A percentile compares a stretch with the other conserved stretches of the same genome.
phyloP scores from a whole-genome alignment of 2,329 filamentous ascomycete species.

The Fusarium anthophilum region DNA sequence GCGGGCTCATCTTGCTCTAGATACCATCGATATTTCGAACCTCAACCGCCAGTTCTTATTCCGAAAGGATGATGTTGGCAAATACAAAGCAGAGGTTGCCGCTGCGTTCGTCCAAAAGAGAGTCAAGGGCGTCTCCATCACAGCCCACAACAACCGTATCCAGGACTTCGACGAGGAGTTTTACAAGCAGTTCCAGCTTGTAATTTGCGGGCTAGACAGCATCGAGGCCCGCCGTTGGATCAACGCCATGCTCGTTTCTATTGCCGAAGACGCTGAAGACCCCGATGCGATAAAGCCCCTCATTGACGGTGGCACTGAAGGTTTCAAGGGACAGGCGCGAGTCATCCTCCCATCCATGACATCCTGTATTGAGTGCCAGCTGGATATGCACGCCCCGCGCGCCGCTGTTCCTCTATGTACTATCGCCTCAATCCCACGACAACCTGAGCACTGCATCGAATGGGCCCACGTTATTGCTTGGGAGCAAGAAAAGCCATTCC shows the following conservation, averaged over 20 bases:
- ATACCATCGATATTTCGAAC: conserved; percentile 98
- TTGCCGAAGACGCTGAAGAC: conserved; percentile 81
- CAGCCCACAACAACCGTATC: conserved; percentile 91
- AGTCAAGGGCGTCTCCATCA: conserved; percentile 91
- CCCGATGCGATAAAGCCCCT: conserved; percentile 90
- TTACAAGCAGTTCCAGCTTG: conserved; percentile 95
- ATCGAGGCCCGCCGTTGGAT: conserved; percentile 99
- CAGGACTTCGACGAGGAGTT: conserved; percentile 97
- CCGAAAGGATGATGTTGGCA: conserved; percentile 89
- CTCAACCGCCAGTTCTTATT: conserved; percentile 98
- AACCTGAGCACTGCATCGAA: conserved; percentile 97
- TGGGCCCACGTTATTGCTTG: conserved; percentile 99
- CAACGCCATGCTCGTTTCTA: conserved; percentile 89
- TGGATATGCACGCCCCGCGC: conserved; percentile 98
- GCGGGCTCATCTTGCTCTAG: conserved; percentile 53
- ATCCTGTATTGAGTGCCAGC: conserved; percentile 96
- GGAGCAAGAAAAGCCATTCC: conserved; percentile 86
- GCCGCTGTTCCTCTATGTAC: conserved; percentile 97
- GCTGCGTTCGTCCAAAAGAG: conserved; percentile 90
- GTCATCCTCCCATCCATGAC: conserved; percentile 93
- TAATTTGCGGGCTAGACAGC: conserved; percentile 95
- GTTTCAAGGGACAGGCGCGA: conserved; percentile 96
- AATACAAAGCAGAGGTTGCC: conserved; percentile 91
- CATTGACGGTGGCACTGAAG: conserved; percentile 96
- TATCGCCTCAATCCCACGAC: conserved; percentile 92